A percentile compares a stretch with the other conserved stretches of the same genome.
Conservation (phyloP, 306 rosid genomes). For the Castanea sativa region DNA sequence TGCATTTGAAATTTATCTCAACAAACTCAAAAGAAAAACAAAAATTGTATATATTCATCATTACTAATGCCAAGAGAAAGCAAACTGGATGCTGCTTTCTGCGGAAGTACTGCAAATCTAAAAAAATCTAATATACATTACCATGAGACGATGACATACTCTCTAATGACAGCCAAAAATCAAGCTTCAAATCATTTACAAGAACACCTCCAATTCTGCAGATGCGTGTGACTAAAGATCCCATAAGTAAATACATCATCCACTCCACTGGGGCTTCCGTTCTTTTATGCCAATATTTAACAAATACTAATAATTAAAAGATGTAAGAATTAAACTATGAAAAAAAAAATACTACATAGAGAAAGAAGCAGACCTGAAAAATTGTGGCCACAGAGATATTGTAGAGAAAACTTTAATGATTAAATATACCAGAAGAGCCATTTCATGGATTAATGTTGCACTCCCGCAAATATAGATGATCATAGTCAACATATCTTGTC, state of each 20-base stretch:
- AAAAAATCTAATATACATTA: background rate
- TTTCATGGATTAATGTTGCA: constrained; percentile 86
- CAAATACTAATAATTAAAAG: constrained; percentile 28
- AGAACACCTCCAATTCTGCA: constrained; percentile 31
- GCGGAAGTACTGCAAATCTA: background rate
- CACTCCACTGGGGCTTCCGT: constrained; percentile 15
- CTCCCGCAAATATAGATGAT: constrained; percentile 66
- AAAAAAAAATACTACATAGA: constrained; percentile 40
- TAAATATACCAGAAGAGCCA: constrained; percentile 14
- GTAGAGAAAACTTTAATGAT: constrained; percentile 24
- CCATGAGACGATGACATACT: background rate
- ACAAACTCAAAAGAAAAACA: too few relatives aligned
- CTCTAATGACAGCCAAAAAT: background rate
- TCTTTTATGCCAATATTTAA: constrained; percentile 26
- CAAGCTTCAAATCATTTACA: constrained; percentile 44
- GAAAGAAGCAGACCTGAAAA: constrained; percentile 36
- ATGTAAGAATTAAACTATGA: constrained; percentile 18
- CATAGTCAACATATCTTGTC: constrained; percentile 69
- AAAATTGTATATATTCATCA: too few relatives aligned
- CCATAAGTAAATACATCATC: constrained; percentile 1
- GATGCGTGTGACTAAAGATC: background rate
- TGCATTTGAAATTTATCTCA: too few relatives aligned
- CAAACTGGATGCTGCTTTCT: background rate
- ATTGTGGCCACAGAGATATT: constrained; percentile 29
- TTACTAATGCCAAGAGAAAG: too few relatives aligned